Conservation (phyloP, 768 basidiomycete species). For the Phlegmacium glaucopus region DNA sequence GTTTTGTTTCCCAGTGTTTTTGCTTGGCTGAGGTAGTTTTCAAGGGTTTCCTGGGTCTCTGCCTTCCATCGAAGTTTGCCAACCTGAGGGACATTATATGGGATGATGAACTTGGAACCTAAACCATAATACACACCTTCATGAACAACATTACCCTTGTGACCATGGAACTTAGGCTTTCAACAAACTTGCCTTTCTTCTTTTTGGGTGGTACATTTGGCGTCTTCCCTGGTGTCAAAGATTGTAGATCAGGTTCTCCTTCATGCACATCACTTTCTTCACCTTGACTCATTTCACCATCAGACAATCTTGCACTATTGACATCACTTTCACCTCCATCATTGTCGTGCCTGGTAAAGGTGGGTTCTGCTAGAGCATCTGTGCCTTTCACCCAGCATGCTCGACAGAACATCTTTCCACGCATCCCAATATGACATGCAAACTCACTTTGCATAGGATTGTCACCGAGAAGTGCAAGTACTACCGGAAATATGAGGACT, state of each 20-base stretch:
- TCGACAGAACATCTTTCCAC: conserved; percentile 34
- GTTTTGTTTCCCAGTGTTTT: too few relatives aligned
- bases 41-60: too few relatives aligned
- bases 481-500: conserved; percentile 24
- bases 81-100: too few relatives aligned
- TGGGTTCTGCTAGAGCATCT: background rate
- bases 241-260: background rate
- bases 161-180: background rate
- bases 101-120: too few relatives aligned
- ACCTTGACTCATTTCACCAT: too few relatives aligned
- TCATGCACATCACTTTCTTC: background rate
- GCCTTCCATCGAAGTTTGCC: too few relatives aligned
- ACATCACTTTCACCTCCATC: background rate
- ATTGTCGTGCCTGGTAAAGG: too few relatives aligned
- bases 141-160: background rate
- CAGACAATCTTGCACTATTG: background rate
- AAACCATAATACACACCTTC: too few relatives aligned
- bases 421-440: conserved; percentile 37
- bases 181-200: background rate
- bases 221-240: too few relatives aligned
- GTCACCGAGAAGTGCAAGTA: conserved; percentile 35
- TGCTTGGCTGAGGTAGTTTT: too few relatives aligned
- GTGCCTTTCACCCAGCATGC: background rate
- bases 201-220: background rate
- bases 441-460: conserved; percentile 45